Conservation (phyloP, 768 basidiomycete genomes). For the Vararia minispora region DNA sequence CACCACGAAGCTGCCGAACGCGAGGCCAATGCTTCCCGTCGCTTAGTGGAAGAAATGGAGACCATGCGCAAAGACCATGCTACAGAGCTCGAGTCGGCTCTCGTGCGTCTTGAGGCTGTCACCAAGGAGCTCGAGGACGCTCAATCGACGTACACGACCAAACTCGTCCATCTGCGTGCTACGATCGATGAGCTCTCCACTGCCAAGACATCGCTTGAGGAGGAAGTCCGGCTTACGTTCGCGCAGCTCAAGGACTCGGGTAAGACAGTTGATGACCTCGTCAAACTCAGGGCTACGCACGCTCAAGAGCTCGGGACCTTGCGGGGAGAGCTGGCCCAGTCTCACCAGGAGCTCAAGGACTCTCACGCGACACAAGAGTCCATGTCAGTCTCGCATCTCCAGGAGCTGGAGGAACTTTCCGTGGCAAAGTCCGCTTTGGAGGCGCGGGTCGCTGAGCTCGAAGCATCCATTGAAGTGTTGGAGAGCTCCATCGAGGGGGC, state of each 20-base stretch:
- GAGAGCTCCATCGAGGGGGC: slow-evolving; percentile 6
- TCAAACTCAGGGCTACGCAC: neutral
- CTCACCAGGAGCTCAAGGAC: slow-evolving; percentile 5
- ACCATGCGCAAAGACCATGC: slow-evolving; percentile 8
- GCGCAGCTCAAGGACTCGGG: slow-evolving; percentile 4
- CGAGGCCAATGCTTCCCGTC: slow-evolving; percentile 1
- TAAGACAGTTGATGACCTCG: slow-evolving; percentile 1
- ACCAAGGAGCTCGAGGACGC: slow-evolving; percentile 13
- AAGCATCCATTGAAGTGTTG: too few relatives aligned
- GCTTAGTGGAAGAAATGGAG: slow-evolving; percentile 8
- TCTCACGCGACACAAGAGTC: slow-evolving; percentile 1
- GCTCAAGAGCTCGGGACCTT: slow-evolving; percentile 1
- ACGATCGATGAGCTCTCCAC: slow-evolving; percentile 11
- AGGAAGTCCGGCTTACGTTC: slow-evolving; percentile 2
- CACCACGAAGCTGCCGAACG: slow-evolving; percentile 4
- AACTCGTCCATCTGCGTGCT: slow-evolving; percentile 24
- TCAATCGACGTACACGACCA: slow-evolving; percentile 16
- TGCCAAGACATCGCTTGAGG: slow-evolving; percentile 9
- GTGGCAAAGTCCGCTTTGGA: neutral
- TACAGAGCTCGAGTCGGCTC: slow-evolving; percentile 14
- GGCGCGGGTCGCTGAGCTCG: slow-evolving; percentile 4
- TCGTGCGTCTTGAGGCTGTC: slow-evolving; percentile 12
- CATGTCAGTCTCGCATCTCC: slow-evolving; percentile 1
- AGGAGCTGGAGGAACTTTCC: slow-evolving; percentile 1
- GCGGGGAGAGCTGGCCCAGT: slow-evolving; percentile 4